Base-by-base conservation (phyloP, 2,329 filamentous ascomycete species). In the Penicillium psychrosexuale region DNA sequence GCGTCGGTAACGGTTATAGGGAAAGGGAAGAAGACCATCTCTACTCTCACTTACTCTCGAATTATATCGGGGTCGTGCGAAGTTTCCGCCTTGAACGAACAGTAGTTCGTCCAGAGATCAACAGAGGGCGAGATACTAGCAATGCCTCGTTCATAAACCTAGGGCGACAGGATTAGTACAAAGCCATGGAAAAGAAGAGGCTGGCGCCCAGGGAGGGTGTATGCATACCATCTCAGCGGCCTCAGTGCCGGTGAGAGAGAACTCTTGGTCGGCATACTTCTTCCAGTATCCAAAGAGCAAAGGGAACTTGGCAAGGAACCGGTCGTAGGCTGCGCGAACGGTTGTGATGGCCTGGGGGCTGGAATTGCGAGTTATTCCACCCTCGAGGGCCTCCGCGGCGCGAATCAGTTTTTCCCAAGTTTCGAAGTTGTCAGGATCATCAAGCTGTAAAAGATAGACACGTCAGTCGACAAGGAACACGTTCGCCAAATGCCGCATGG, bases 251-350 rank as follows among this genome's bases (percentile, higher is more conserved):
- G 91, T 91, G 62, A 99, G 96, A 47, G 91, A 91, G 77, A 99
- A 99, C 70, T 99, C 94, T 61, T 96, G 82, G 68, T 97, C 93
- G 69, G 94, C 94, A 81, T 97, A 99, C 73, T 97, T 97, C 80
- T 97, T 97, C 94, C 94, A 99, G 78, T 97, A 99, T 49, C 93
- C 94, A 68, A 97, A 99, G 37, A 97, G 84, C 11, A 97, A 82
- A 3, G 94, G 94, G 62, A 97, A 99, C 70, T 96, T 97, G 58
- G 90, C 84, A 22, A 99, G 87, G 70, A 99, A 95, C 45, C 89
- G 85, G 72, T 99, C 92, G 78, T 96, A 97, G 59, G 90, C 85
- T 72, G 90, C 86, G 74, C 94, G 88, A 53, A 91, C 88, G 11
- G 91, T 87, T 19, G 91, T 87, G 65, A 99, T 91, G 28, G 94